phyloP scores from a whole-genome alignment of 2,329 filamentous ascomycete genomes.

The Talaromyces funiculosus region DNA sequence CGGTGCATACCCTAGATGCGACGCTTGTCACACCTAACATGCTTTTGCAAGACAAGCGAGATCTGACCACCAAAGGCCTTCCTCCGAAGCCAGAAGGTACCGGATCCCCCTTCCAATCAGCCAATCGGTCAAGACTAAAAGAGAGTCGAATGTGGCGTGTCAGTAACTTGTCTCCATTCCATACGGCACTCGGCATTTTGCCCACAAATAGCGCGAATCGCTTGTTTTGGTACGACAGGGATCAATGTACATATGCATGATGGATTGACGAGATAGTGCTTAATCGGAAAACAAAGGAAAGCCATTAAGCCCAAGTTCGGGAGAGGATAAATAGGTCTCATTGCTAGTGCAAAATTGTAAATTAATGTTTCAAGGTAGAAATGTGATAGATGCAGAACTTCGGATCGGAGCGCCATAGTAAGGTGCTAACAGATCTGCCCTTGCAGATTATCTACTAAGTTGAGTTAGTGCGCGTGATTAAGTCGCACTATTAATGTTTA shows the following conservation, averaged over 20 bases:
- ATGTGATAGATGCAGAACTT: neutral
- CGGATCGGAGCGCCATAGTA: neutral
- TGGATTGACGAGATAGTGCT: neutral
- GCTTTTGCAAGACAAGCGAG: neutral
- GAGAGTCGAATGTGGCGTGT: neutral
- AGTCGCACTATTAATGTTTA: neutral
- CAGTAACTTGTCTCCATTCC: neutral
- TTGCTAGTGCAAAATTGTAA: too few relatives aligned
- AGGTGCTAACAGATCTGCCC: neutral
- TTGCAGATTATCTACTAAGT: slow-evolving; percentile 7
- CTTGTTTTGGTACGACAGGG: neutral
- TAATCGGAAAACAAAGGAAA: neutral
- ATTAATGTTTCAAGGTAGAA: neutral
- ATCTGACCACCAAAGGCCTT: neutral
- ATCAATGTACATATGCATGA: neutral
- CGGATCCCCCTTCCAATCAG: neutral
- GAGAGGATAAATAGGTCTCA: neutral
- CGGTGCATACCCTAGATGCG: neutral
- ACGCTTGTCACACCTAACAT: neutral
- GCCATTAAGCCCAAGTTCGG: neutral
- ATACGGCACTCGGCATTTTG: neutral
- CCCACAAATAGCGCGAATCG: neutral
- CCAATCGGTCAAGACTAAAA: neutral
- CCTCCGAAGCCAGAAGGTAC: neutral
- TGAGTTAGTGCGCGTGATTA: neutral